phyloP scores from a whole-genome alignment of 208 protist genomes.

The Wallacemonas rigidus region DNA sequence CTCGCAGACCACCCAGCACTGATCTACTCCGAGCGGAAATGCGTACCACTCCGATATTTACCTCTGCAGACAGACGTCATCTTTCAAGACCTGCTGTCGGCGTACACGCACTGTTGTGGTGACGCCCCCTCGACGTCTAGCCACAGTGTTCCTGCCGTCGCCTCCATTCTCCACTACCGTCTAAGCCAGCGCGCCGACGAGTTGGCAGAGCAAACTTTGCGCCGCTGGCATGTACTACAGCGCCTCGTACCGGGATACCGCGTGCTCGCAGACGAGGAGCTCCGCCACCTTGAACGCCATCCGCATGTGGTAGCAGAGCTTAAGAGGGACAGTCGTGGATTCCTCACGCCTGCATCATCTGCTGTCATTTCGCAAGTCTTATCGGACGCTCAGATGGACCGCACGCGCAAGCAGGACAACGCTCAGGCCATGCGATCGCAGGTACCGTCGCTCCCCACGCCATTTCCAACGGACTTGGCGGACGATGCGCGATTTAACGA shows the following conservation, averaged over 20 bases:
- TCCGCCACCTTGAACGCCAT: constrained; percentile 21
- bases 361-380: not conserved
- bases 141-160: not conserved
- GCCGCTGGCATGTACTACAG: constrained; percentile 25
- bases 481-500: constrained; percentile 1
- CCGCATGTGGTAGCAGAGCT: constrained; percentile 11
- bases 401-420: not conserved
- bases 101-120: constrained; percentile 26
- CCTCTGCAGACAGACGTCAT: constrained; percentile 32
- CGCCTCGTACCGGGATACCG: constrained; percentile 6
- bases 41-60: constrained; percentile 45
- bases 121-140: not conserved
- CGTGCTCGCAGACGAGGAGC: constrained; percentile 27
- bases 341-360: not conserved
- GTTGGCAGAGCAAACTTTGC: constrained; percentile 25
- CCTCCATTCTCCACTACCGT: constrained; percentile 24
- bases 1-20: constrained; percentile 41
- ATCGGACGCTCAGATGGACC: not conserved
- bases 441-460: constrained; percentile 14
- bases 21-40: constrained; percentile 44
- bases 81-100: constrained; percentile 26
- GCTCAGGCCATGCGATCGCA: constrained; percentile 12
- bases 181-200: constrained; percentile 40
- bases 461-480: not conserved
- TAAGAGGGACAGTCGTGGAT: constrained; percentile 2